Evolutionary conservation across 2,329 filamentous ascomycete genomes (phyloP).

Genomic region (Teratosphaeriaceae sp.): DNA sequence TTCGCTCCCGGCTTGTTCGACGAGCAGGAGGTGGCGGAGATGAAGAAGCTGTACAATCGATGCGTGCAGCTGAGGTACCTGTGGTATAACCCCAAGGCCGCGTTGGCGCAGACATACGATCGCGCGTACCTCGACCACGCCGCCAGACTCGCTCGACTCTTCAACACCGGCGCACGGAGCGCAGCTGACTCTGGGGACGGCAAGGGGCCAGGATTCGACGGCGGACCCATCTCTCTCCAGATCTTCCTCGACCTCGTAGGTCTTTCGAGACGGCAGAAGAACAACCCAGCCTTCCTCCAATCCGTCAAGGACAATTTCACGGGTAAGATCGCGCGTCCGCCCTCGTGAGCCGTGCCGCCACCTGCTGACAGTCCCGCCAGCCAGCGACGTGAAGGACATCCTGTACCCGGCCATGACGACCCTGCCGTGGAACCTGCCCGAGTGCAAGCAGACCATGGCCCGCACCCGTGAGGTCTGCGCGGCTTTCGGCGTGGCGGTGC

Average conservation of each 20-base stretch:
- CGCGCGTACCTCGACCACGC: neutral
- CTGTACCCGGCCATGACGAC: neutral
- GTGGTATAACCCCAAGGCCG: neutral
- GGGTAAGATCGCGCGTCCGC: neutral
- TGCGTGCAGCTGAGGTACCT: neutral
- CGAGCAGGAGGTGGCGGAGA: neutral
- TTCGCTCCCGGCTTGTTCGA: neutral
- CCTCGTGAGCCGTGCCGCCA: neutral
- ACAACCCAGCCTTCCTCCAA: neutral
- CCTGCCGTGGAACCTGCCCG: neutral
- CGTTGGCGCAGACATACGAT: neutral
- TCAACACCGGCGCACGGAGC: neutral
- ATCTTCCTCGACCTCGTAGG: neutral
- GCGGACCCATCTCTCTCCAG: neutral
- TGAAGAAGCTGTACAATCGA: neutral
- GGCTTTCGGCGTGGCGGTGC: neutral
- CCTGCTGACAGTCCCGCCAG: neutral
- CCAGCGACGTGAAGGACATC: neutral
- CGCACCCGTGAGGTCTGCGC: neutral
- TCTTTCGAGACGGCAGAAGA: neutral
- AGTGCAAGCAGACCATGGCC: neutral
- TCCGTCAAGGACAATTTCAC: neutral
- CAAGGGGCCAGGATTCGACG: too few relatives aligned
- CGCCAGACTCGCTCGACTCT: neutral
- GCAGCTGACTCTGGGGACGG: neutral